Evolutionary conservation across 768 basidiomycete species (phyloP).

Genomic region (Russula abietina): DNA sequence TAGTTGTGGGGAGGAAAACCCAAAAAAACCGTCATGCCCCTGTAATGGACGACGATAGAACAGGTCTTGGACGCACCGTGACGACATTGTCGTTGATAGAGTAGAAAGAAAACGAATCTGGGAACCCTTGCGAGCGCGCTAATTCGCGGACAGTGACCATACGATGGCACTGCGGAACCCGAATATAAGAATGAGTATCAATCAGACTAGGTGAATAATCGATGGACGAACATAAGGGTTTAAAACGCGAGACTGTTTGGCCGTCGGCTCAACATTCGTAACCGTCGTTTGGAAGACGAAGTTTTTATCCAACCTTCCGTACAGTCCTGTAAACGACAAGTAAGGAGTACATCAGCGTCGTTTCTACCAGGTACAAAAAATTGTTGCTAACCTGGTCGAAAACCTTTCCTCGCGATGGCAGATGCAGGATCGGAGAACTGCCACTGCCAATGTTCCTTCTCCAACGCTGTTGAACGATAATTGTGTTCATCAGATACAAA

Average conservation of each 20-base stretch:
- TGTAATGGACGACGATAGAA: too few species aligned
- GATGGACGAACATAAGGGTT: constrained; percentile 53
- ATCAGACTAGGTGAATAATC: background rate
- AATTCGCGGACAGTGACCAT: constrained; percentile 71
- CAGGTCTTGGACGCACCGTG: constrained; percentile 42
- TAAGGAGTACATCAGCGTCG: background rate
- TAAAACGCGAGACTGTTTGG: constrained; percentile 67
- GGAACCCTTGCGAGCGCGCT: constrained; percentile 77
- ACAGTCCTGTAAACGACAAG: constrained; percentile 36
- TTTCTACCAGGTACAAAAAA: background rate
- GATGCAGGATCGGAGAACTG: constrained; percentile 55
- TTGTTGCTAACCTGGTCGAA: constrained; percentile 40
- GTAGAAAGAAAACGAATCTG: constrained; percentile 63
- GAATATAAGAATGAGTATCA: background rate
- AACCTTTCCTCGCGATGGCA: constrained; percentile 47
- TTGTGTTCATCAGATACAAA: background rate
- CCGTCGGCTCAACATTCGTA: constrained; percentile 72
- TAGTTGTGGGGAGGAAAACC: constrained; percentile 26
- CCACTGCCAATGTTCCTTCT: constrained; percentile 49
- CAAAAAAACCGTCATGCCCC: background rate
- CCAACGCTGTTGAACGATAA: constrained; percentile 35
- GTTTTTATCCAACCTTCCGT: constrained; percentile 53
- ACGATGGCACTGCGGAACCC: constrained; percentile 48
- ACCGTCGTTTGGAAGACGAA: constrained; percentile 66
- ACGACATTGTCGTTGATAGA: constrained; percentile 47